Conservation (phyloP, 2,329 filamentous ascomycete species). For the Diaporthe sp. region DNA sequence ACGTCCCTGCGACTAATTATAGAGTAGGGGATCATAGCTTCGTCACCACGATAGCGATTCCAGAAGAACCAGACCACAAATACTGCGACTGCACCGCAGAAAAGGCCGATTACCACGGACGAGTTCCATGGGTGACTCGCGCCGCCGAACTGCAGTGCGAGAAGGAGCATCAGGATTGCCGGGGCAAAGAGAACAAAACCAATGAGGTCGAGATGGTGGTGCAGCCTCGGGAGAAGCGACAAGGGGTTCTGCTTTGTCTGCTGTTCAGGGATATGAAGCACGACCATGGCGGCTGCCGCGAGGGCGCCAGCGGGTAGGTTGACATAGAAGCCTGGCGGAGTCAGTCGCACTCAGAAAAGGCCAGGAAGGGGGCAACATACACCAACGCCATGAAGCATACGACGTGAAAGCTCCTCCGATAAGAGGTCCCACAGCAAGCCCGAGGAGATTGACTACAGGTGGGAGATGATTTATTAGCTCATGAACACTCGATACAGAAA, state of each 20-base stretch:
- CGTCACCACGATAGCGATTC: constrained; percentile 5
- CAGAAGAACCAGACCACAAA: constrained; percentile 5
- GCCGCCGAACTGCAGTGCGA: constrained; percentile 60
- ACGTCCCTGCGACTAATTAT: not conserved
- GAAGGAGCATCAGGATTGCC: constrained; percentile 58
- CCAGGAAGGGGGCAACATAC: constrained; percentile 39
- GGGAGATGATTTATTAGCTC: not conserved
- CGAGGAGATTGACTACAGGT: constrained; percentile 40
- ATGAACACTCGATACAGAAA: not conserved
- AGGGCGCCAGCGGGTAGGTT: constrained; percentile 54
- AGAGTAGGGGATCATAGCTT: not conserved
- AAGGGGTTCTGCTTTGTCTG: constrained; percentile 11
- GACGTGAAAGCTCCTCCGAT: constrained; percentile 49
- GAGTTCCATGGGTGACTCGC: constrained; percentile 55
- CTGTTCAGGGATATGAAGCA: constrained; percentile 49
- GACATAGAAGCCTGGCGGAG: constrained; percentile 48
- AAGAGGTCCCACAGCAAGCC: constrained; percentile 44
- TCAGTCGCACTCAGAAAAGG: not conserved
- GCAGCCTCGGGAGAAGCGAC: not conserved
- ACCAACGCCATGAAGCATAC: constrained; percentile 51
- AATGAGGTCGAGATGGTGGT: constrained; percentile 65
- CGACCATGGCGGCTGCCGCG: constrained; percentile 43
- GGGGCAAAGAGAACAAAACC: constrained; percentile 61
- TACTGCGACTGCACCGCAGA: constrained; percentile 41
- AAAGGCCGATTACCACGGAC: constrained; percentile 53